Base-by-base conservation (phyloP, 2,329 filamentous ascomycete species). In the Fusarium fracticaudum region DNA sequence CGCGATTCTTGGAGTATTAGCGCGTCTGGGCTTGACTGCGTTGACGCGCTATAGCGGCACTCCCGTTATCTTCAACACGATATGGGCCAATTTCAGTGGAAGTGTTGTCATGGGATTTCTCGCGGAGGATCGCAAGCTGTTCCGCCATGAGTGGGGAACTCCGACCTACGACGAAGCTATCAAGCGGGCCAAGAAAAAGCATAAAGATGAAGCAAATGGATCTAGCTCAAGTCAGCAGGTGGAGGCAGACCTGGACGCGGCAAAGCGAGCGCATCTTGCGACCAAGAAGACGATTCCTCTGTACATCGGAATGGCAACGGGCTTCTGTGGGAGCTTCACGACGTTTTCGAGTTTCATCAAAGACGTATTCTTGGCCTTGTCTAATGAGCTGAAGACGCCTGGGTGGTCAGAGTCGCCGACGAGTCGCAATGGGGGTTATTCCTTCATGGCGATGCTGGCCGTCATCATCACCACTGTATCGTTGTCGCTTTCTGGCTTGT, bases 11-110 rank as follows among this genome's bases (percentile, higher is more conserved):
- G 96, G 96, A 41, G 96, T 95, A 0, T 88, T 98, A 33, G 93
- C 94, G 2, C 90, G 96, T 17, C 85, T 98, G 2, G 95, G 95
- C 8, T 84, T 98, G 13, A 90, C 95, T 79, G 91, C 92, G 53
- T 84, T 98, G 59, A 96, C 94, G 0, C 90, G 87, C 64, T 98
- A 97, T 80, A 91, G 93, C 3, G 92, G 92, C 29, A 90, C 93
- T 0, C 94, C 95, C 0, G 85, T 96, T 29, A 85, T 90, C 10
- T 95, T 94, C 63, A 88, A 90, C 58, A 91, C 93, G 5, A 83
- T 97, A 29, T 98, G 96, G 96, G 92, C 95, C 69, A 98, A 98
- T 78, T 92, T 98, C 53, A 90, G 87, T 4, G 96, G 96, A 4
- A 93, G 93, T 63, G 80, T 97, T 1, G 75, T 97, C 66, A 93